Percentiles rank a stretch among this genome's conserved stretches.
phyloP scores from a whole-genome alignment of 495 filamentous ascomycete species.

The Paragyromitra xinjiangensis region DNA sequence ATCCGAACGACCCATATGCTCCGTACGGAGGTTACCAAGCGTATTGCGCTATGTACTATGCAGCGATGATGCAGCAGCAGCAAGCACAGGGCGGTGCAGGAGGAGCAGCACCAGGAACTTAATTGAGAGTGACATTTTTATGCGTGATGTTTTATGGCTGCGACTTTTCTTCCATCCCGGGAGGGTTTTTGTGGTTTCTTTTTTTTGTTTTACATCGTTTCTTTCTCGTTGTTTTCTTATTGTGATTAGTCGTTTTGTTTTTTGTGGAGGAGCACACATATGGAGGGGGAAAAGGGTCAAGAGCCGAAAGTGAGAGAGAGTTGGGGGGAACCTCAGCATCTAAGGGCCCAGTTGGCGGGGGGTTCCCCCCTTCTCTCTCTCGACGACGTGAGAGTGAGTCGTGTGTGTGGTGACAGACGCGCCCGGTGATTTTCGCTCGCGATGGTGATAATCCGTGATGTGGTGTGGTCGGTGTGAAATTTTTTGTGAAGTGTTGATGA shows the following conservation, averaged over 20 bases:
- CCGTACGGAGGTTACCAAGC: slow-evolving; percentile 57
- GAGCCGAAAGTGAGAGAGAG: slow-evolving; percentile 19
- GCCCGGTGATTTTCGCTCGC: slow-evolving; percentile 41
- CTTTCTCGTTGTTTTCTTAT: slow-evolving; percentile 16
- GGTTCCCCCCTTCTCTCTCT: background rate
- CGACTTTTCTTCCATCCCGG: background rate
- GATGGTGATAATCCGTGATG: slow-evolving; percentile 44
- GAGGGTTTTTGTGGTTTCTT: slow-evolving; percentile 36
- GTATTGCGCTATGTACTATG: slow-evolving; percentile 58
- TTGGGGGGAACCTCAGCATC: background rate
- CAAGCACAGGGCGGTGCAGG: slow-evolving; percentile 45
- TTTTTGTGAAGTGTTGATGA: slow-evolving; percentile 38
- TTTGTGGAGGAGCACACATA: slow-evolving; percentile 13
- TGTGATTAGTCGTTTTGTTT: slow-evolving; percentile 33
- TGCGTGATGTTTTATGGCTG: background rate
- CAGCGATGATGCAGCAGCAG: slow-evolving; percentile 57
- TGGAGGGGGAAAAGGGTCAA: background rate
- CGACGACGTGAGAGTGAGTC: slow-evolving; percentile 28
- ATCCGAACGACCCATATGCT: slow-evolving; percentile 55
- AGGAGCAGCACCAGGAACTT: slow-evolving; percentile 53
- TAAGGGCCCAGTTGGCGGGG: background rate
- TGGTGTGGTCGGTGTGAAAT: slow-evolving; percentile 30
- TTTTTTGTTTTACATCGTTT: slow-evolving; percentile 23
- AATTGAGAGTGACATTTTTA: slow-evolving; percentile 27
- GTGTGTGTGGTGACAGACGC: slow-evolving; percentile 31